A percentile compares a stretch with the other conserved stretches of the same genome.
These are phyloP conservation scores for Pythium aristosporum DNA, from an alignment of 352 stramenopile genomes.

Conservation along the genomic window DNA sequence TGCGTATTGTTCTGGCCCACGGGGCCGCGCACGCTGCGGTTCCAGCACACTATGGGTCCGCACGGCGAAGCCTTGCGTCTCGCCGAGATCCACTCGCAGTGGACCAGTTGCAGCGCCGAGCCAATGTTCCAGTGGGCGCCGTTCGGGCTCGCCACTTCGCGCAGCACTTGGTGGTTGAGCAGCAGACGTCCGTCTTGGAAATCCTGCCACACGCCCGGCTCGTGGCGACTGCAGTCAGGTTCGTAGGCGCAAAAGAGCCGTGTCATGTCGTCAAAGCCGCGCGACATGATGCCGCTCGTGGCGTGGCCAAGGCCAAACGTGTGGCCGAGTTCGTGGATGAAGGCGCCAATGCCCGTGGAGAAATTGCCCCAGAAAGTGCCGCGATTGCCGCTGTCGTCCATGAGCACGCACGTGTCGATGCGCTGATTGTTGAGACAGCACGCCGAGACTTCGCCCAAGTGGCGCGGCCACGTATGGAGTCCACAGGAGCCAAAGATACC, in stretches of 20 bases:
- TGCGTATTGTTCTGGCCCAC: constrained; percentile 46
- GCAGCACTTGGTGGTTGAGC: constrained; percentile 39
- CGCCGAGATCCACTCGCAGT: constrained; percentile 57
- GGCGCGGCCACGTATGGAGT: constrained; percentile 58
- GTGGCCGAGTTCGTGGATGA: constrained; percentile 66
- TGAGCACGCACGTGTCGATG: constrained; percentile 42
- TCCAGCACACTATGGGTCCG: constrained; percentile 30
- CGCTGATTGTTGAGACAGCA: constrained; percentile 59
- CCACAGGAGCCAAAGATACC: constrained; percentile 70
- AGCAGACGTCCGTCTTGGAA: constrained; percentile 22
- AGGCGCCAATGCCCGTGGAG: constrained; percentile 58
- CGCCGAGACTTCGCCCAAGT: constrained; percentile 44
- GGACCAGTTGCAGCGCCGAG: constrained; percentile 47
- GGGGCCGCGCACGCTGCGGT: constrained; percentile 42
- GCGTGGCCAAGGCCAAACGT: constrained; percentile 62
- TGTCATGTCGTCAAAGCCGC: constrained; percentile 79
- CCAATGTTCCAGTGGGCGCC: constrained; percentile 60
- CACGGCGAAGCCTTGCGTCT: constrained; percentile 31
- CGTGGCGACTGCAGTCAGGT: constrained; percentile 16
- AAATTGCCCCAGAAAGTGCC: constrained; percentile 66
- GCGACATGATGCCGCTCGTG: constrained; percentile 58
- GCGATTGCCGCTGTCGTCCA: constrained; percentile 66
- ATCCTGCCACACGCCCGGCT: constrained; percentile 29
- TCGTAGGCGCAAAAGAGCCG: constrained; percentile 46
- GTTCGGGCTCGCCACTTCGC: constrained; percentile 30